Evolutionary conservation across 192 early-diverging fungal species (phyloP).

Genomic region (Funneliformis mosseae): DNA sequence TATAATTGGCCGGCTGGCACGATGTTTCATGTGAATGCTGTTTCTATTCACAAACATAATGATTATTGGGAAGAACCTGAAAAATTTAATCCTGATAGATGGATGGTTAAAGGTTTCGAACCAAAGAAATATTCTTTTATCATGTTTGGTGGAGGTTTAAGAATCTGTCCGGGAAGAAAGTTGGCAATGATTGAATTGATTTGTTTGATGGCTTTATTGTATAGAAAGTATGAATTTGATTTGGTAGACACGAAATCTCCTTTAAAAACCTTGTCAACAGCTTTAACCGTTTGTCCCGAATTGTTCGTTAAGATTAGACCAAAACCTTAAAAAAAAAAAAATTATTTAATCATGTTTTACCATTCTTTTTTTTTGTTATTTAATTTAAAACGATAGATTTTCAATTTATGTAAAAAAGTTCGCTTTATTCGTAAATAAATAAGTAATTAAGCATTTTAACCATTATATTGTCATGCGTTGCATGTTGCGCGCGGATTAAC

Average conservation of each 20-base stretch:
- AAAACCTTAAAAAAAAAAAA: background rate
- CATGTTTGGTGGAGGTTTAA: constrained; percentile 9
- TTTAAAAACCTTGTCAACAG: background rate
- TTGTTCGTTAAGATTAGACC: background rate
- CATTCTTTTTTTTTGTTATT: no score
- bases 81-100: constrained; percentile 3
- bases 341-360: no score
- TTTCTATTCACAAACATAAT: background rate
- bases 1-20: constrained; percentile 3
- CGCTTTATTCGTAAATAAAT: no score
- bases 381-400: no score
- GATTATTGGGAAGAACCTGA: background rate
- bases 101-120: background rate
- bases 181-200: background rate
- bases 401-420: no score
- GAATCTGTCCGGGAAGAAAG: constrained; percentile 7
- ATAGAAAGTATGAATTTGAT: background rate
- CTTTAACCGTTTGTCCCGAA: background rate
- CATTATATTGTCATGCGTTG: no score
- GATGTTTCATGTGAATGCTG: background rate
- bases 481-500: no score
- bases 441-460: no score
- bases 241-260: background rate
- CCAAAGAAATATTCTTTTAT: background rate
- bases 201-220: background rate